Evolutionary conservation across 306 rosid genomes (phyloP), one percentile per base, ranked within the genome.

Genomic region (Mimosa bimucronata): DNA sequence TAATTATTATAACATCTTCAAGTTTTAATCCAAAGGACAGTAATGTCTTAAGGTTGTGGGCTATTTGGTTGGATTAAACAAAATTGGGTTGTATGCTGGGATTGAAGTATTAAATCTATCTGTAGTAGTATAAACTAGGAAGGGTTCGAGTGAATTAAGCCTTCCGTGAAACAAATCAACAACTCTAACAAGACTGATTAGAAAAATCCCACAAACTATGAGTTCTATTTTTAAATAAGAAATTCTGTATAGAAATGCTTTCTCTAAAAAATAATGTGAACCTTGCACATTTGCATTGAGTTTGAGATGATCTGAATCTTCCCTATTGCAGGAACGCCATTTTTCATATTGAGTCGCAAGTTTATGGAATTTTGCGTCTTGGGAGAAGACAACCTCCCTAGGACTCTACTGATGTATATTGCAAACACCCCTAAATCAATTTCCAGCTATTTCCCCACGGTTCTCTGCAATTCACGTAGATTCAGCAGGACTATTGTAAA

Each of bases 301-400:
- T n/a, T 53, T n/a, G 60, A n/a, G 29, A 21, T n/a, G 2, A 82
- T 41, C 4, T 44, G 44, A 62, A 16, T 83, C 38, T 25, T 80
- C 74, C 75, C 61, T 42, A 80, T 30, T 86, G 88, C 93, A 93
- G 99, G 98, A 79, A 87, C 99, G 50, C 73, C 97, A 4, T 90
- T 91, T 81, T 73, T 88, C 28, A 84, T 95, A 72, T 75, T 93
- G 64, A 95, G 94, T 66, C 99, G 93, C 25, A 80, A 80, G 40
- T 90, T 93, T 74, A 84, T 95, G 79, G 99, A 95, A 82, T 95
- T 91, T 69, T 92, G 98, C 73, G 81, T 95, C 70, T 70, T 89
- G 69, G 99, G 94, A 74, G 85, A 83, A 15, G 99, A 95, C 80
- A 95, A 95, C 88, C 91, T 95, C 75, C 99, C 99, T 14, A 85